phyloP scores from a whole-genome alignment of 2,329 filamentous ascomycete species.

The Trichophyton benhamiae region DNA sequence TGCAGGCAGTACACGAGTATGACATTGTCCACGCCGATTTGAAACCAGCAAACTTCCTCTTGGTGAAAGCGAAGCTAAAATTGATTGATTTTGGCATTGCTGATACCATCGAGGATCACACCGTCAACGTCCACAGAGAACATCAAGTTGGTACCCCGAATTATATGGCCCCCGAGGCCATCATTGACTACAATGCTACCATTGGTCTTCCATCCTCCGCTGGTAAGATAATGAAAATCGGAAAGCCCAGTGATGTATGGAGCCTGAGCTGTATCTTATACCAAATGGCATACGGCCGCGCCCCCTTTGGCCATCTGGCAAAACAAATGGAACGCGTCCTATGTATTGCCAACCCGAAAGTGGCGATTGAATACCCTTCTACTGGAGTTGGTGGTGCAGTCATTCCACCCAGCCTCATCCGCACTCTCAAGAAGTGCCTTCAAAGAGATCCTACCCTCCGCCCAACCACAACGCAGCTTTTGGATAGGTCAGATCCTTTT shows the following conservation, averaged over 20 bases:
- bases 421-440: conserved; percentile 46
- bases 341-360: conserved; percentile 39
- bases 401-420: conserved; percentile 44
- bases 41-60: conserved; percentile 92
- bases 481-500: conserved; percentile 45
- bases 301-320: conserved; percentile 82
- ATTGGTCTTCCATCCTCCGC: conserved; percentile 37
- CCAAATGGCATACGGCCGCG: conserved; percentile 96
- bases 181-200: conserved; percentile 70
- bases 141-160: conserved; percentile 92
- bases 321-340: conserved; percentile 73
- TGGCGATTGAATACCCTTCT: conserved; percentile 36
- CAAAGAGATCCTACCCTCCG: conserved; percentile 45
- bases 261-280: conserved; percentile 91
- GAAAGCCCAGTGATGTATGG: conserved; percentile 94
- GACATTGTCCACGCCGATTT: conserved; percentile 95
- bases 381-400: conserved; percentile 37
- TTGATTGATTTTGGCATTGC: conserved; percentile 98
- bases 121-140: conserved; percentile 93
- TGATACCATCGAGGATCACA: conserved; percentile 93
- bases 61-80: conserved; percentile 81
- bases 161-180: conserved; percentile 94
- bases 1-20: conserved; percentile 73
- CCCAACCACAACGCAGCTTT: conserved; percentile 46
- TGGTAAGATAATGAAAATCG: conserved; percentile 79